Evolutionary conservation across 805 yeast species (phyloP), one percentile per base, ranked within the genome.

Genomic region (Peterozyma xylosa): DNA sequence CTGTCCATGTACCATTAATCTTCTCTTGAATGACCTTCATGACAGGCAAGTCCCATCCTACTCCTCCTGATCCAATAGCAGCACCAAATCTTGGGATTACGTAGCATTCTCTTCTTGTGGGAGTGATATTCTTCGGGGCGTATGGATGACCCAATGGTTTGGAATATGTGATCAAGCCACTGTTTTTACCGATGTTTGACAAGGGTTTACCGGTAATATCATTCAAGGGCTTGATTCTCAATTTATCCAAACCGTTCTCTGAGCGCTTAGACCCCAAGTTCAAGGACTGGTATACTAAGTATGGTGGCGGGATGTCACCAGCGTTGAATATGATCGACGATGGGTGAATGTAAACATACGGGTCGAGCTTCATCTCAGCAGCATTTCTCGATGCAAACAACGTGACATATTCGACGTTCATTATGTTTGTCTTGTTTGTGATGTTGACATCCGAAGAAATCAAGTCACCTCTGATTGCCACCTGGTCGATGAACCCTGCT

Each of bases 31-130:
- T 67, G 2, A 89, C 93, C 58, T 87, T 82, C 27, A 82, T 68
- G 2, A 81, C 85, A 7, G 93, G 95, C 42, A 91, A 63, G 53
- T 91, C 96, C 95, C 96, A 91, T 9, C 96, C 96, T 27, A 83
- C 70, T 17, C 87, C 86, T 16, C 96, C 96, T 35, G 80, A 73
- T 10, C 95, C 95, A 37, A 82, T 69, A 6, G 80, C 73, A 10
- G 95, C 90, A 3, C 97, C 97, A 57, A 86, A 79, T 45, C 96
- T 67, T 1, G 98, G 97, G 41, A 88, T 81, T 13, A 90, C 96
- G 64, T 87, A 90, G 53, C 95, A 86, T 55, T 84, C 90, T 51
- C 96, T 70, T 54, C 82, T 83, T 2, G 80, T 76, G 0, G 85
- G 66, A 3, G 78, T 67, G 13, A 86, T 54, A 50, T 73, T 68